Conservation (phyloP, 345 rosid species). For the Theobroma cacao region DNA sequence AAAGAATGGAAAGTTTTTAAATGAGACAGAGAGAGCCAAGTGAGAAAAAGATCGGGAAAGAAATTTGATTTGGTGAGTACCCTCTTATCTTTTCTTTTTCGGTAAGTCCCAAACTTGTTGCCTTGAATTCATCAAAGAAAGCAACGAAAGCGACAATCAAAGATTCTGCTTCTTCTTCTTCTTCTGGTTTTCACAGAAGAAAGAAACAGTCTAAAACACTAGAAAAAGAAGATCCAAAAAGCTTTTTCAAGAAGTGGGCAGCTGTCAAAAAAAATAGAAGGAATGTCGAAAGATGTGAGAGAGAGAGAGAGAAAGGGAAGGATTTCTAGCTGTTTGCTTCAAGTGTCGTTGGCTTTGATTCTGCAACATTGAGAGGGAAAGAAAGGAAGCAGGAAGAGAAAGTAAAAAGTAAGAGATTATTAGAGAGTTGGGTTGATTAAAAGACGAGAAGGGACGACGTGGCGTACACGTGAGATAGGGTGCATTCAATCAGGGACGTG, state of each 20-base stretch:
- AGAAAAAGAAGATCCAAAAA: conserved; percentile 12
- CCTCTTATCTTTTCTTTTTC: conserved; percentile 8
- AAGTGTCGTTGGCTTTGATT: conserved; percentile 21
- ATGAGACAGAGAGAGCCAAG: not conserved
- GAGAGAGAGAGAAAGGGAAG: not conserved
- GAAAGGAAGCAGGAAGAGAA: not conserved
- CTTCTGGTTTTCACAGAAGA: not conserved
- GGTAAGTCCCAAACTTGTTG: conserved; percentile 27
- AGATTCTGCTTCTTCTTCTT: conserved; percentile 27
- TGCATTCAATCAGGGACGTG: conserved; percentile 24
- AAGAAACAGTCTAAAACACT: conserved; percentile 23
- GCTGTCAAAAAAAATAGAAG: conserved; percentile 16
- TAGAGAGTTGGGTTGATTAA: conserved; percentile 1
- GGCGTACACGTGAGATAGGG: conserved; percentile 31
- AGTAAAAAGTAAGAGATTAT: not conserved
- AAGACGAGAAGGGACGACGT: conserved; percentile 28
- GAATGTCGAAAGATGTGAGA: conserved; percentile 20
- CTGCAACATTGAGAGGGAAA: conserved; percentile 35
- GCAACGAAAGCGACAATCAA: conserved; percentile 26
- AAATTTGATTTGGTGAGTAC: not conserved
- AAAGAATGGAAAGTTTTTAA: not conserved
- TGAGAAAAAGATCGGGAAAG: conserved; percentile 6
- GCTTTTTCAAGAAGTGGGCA: conserved; percentile 16
- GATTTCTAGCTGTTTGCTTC: not conserved
- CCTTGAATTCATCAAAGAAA: conserved; percentile 55